Percentiles rank a stretch among this genome's conserved stretches.
phyloP scores from a whole-genome alignment of 768 basidiomycete species.

The Auriscalpium microsporum region DNA sequence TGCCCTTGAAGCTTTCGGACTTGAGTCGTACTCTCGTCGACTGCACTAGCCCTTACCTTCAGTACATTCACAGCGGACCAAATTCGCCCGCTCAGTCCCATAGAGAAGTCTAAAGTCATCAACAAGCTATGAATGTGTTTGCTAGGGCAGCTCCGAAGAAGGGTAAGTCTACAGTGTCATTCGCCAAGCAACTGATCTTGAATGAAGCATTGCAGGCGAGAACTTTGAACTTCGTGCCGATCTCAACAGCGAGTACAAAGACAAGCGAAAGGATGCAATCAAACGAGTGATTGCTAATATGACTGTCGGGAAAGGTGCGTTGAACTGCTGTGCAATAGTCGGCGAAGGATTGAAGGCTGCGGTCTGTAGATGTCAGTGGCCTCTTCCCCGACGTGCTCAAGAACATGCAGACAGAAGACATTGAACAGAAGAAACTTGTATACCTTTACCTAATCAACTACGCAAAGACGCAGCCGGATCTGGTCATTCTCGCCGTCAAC shows the following conservation, averaged over 20 bases:
- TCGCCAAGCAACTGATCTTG: neutral
- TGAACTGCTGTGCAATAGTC: neutral
- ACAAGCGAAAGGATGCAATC: slow-evolving; percentile 97
- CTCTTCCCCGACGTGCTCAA: slow-evolving; percentile 97
- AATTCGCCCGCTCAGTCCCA: no score
- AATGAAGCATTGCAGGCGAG: slow-evolving; percentile 49
- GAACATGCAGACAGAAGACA: slow-evolving; percentile 99
- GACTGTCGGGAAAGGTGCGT: slow-evolving; percentile 94
- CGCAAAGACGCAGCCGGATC: slow-evolving; percentile 96
- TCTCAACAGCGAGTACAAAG: slow-evolving; percentile 93
- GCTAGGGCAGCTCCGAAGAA: slow-evolving; percentile 19
- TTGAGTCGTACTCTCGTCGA: no score
- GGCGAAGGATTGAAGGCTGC: neutral
- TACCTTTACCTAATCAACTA: slow-evolving; percentile 99
- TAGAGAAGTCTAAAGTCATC: no score
- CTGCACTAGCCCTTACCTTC: no score
- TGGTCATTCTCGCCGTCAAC: slow-evolving; percentile 97
- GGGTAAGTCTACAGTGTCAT: slow-evolving; percentile 4
- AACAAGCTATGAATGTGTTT: slow-evolving; percentile 10
- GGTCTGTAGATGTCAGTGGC: slow-evolving; percentile 70
- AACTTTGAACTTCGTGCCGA: slow-evolving; percentile 96
- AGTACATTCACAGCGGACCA: no score
- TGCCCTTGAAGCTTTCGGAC: no score
- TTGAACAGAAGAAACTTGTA: slow-evolving; percentile 99
- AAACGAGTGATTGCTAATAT: slow-evolving; percentile 96